Conservation (phyloP, 2,329 filamentous ascomycete species). For the Lecanicillium sp. region DNA sequence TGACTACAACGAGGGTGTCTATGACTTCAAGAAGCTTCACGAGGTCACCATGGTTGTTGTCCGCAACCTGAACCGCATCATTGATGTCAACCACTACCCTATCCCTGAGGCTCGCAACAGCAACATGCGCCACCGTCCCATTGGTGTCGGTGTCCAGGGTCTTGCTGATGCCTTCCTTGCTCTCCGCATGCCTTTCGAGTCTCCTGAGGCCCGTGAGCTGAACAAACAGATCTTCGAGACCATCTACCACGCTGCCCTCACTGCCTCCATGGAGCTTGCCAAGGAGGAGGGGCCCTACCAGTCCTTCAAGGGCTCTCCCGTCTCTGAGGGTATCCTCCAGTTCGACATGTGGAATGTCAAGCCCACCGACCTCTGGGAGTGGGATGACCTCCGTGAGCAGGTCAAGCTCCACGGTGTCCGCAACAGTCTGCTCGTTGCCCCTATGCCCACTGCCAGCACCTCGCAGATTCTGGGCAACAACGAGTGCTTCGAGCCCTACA, state of each 20-base stretch:
- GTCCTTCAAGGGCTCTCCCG: slow-evolving; percentile 87
- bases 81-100: slow-evolving; percentile 98
- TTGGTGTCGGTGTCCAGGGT: slow-evolving; percentile 95
- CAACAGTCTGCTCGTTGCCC: slow-evolving; percentile 91
- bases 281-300: slow-evolving; percentile 78
- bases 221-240: slow-evolving; percentile 99
- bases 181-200: slow-evolving; percentile 94
- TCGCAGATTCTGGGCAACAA: slow-evolving; percentile 99
- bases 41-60: slow-evolving; percentile 89
- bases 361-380: slow-evolving; percentile 94
- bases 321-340: slow-evolving; percentile 92
- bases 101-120: slow-evolving; percentile 88
- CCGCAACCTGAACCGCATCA: slow-evolving; percentile 95
- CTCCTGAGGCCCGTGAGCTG: slow-evolving; percentile 83
- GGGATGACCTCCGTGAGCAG: slow-evolving; percentile 79
- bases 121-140: slow-evolving; percentile 95
- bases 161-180: slow-evolving; percentile 97
- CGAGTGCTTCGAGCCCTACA: slow-evolving; percentile 99
- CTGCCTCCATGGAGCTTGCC: slow-evolving; percentile 80
- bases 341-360: slow-evolving; percentile 98
- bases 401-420: slow-evolving; percentile 90
- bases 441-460: slow-evolving; percentile 96
- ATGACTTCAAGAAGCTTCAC: slow-evolving; percentile 96
- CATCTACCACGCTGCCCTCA: slow-evolving; percentile 93
- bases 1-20: slow-evolving; percentile 75